phyloP scores from a whole-genome alignment of 345 rosid genomes.

The Viola odorata region DNA sequence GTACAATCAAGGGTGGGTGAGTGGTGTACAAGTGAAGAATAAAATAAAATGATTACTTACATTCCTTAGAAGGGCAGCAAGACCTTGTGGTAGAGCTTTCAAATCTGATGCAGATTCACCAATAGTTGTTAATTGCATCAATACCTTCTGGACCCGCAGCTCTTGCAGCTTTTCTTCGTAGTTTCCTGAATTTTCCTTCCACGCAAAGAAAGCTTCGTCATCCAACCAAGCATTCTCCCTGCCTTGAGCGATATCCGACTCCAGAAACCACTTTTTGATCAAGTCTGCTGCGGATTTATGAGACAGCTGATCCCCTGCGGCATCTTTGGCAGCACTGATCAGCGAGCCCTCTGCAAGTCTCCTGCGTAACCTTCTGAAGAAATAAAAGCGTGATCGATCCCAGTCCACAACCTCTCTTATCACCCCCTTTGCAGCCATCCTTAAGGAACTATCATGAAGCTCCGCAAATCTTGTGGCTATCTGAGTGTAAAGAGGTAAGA shows the following conservation, averaged over 20 bases:
- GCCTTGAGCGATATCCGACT: slow-evolving; percentile 46
- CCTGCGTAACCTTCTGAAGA: slow-evolving; percentile 62
- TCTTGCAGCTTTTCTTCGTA: slow-evolving; percentile 60
- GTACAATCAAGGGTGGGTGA: slow-evolving; percentile 2
- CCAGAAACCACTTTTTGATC: slow-evolving; percentile 79
- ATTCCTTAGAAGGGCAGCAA: slow-evolving; percentile 79
- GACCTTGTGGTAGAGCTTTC: slow-evolving; percentile 84
- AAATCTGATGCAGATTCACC: slow-evolving; percentile 62
- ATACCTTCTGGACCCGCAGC: slow-evolving; percentile 67
- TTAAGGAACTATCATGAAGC: slow-evolving; percentile 83
- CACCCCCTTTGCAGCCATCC: slow-evolving; percentile 96
- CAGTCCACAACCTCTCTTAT: slow-evolving; percentile 89
- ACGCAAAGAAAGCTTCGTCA: slow-evolving; percentile 73
- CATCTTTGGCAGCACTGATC: slow-evolving; percentile 51
- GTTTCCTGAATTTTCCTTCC: slow-evolving; percentile 61
- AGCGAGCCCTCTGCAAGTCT: slow-evolving; percentile 74
- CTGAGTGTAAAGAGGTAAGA: slow-evolving; percentile 82
- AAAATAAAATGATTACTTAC: slow-evolving; percentile 30
- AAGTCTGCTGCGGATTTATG: slow-evolving; percentile 55
- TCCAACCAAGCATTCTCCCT: slow-evolving; percentile 66
- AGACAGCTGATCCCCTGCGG: slow-evolving; percentile 60
- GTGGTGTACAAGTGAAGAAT: slow-evolving; percentile 8
- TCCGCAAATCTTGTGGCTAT: slow-evolving; percentile 93
- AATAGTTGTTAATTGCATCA: slow-evolving; percentile 57
- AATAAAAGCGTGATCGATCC: slow-evolving; percentile 60